These are phyloP conservation scores for Jackrogersella multiformis DNA, from an alignment of 495 filamentous ascomycete species.

Conservation along the genomic window DNA sequence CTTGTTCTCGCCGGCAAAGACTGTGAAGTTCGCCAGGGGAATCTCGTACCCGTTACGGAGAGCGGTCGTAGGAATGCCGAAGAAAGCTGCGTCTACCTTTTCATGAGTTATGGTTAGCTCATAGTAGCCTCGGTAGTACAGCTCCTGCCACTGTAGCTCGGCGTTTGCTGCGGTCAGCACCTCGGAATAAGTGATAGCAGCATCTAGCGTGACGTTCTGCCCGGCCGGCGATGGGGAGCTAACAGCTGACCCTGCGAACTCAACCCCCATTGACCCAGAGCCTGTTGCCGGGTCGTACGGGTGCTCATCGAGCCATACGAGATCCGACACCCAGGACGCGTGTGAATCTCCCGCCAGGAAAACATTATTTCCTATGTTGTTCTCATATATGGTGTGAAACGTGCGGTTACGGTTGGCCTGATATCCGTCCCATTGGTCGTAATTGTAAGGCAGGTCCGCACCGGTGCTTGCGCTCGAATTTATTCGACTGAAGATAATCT, in stretches of 20 bases:
- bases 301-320: conserved; percentile 65
- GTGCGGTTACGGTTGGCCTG: conserved; percentile 68
- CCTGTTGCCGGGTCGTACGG: conserved; percentile 64
- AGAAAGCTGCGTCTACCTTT: conserved; percentile 63
- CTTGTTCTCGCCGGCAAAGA: conserved; percentile 63
- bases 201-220: conserved; percentile 57
- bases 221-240: conserved; percentile 62
- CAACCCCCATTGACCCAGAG: conserved; percentile 65
- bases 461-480: conserved; percentile 58
- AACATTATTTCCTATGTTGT: conserved; percentile 68
- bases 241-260: conserved; percentile 70
- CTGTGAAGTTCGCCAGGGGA: conserved; percentile 67
- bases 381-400: conserved; percentile 63
- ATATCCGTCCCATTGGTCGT: conserved; percentile 72
- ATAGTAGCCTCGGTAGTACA: conserved; percentile 71
- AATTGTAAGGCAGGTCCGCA: conserved; percentile 61
- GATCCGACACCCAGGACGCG: conserved; percentile 68
- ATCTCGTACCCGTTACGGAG: conserved; percentile 62
- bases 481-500: conserved; percentile 69
- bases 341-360: conserved; percentile 70
- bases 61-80: conserved; percentile 59
- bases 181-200: conserved; percentile 52
- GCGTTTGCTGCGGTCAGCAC: conserved; percentile 59
- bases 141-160: conserved; percentile 70
- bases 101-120: conserved; percentile 61